A percentile compares a stretch with the other conserved stretches of the same genome.
Evolutionary conservation across 192 early-diverging fungal species (phyloP).

Genomic region (Paraglomus occultum): DNA sequence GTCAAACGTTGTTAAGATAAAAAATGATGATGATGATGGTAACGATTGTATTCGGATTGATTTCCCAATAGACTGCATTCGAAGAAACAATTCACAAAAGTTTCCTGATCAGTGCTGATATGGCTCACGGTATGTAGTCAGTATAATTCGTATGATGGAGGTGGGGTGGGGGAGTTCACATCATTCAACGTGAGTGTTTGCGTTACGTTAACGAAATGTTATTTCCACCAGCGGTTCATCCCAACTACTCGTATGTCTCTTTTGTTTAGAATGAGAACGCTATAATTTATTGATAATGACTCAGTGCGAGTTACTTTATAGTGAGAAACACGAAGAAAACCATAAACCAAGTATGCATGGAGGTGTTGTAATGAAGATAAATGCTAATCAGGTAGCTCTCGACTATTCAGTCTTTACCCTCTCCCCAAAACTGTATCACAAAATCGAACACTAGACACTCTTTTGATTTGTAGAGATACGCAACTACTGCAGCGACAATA

Average conservation of each 20-base stretch:
- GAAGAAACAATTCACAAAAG: constrained; percentile 83
- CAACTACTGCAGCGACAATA: constrained; percentile 72
- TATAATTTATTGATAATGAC: no score
- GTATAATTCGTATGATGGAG: no score
- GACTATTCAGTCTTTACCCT: background rate
- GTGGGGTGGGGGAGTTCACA: no score
- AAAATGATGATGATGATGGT: constrained; percentile 1
- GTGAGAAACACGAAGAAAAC: constrained; percentile 91
- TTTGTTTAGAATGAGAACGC: constrained; percentile 18
- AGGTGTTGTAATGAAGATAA: constrained; percentile 95
- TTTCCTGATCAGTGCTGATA: constrained; percentile 87
- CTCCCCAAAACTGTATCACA: background rate
- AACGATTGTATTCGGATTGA: no score
- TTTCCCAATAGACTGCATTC: constrained; percentile 72
- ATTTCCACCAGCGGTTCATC: background rate
- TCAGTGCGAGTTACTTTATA: constrained; percentile 49
- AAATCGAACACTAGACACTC: background rate
- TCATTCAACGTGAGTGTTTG: no score
- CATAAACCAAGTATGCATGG: constrained; percentile 91
- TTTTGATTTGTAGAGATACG: constrained; percentile 56
- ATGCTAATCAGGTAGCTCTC: constrained; percentile 82
- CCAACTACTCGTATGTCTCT: constrained; percentile 74
- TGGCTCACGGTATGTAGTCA: constrained; percentile 88
- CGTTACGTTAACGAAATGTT: no score
- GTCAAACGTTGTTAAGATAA: background rate